phyloP scores from a whole-genome alignment of 768 basidiomycete genomes.

The Collybiopsis confluens region DNA sequence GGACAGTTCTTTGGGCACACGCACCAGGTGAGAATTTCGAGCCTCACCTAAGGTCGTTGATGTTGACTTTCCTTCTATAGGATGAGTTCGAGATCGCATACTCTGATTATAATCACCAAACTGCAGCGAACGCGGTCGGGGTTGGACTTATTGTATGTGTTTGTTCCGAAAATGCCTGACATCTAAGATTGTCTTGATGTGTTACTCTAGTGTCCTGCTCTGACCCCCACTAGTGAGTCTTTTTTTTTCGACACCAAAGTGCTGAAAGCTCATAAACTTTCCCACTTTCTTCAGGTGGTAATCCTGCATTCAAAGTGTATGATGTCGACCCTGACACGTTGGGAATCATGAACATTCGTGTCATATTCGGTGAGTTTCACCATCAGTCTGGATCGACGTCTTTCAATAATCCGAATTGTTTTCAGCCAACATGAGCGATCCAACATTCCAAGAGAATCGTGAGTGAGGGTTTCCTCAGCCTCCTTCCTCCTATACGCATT shows the following conservation, averaged over 20 bases:
- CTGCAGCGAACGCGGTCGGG: conserved; percentile 24
- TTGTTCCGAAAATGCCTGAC: background rate
- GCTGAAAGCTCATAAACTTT: too few relatives aligned
- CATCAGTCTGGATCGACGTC: background rate
- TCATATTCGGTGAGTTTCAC: conserved; percentile 26
- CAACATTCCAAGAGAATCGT: conserved; percentile 22
- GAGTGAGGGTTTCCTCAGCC: too few relatives aligned
- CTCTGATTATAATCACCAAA: conserved; percentile 28
- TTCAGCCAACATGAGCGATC: conserved; percentile 22
- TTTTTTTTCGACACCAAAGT: background rate
- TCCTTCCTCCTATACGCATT: background rate
- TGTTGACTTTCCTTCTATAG: conserved; percentile 9
- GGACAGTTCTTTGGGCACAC: conserved; percentile 40
- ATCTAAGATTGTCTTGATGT: background rate
- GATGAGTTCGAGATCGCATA: conserved; percentile 40
- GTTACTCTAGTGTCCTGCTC: conserved; percentile 21
- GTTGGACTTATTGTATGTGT: conserved; percentile 23
- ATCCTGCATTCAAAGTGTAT: conserved; percentile 36
- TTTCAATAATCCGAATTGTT: background rate
- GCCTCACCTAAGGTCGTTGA: background rate
- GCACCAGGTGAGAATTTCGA: conserved; percentile 26
- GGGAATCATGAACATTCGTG: conserved; percentile 33
- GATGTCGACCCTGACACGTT: conserved; percentile 39
- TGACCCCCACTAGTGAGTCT: conserved; percentile 34
- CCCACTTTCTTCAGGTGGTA: conserved; percentile 21